These are phyloP conservation scores for Auriscalpium orientale DNA, from an alignment of 768 basidiomycete genomes.

Conservation along the genomic window DNA sequence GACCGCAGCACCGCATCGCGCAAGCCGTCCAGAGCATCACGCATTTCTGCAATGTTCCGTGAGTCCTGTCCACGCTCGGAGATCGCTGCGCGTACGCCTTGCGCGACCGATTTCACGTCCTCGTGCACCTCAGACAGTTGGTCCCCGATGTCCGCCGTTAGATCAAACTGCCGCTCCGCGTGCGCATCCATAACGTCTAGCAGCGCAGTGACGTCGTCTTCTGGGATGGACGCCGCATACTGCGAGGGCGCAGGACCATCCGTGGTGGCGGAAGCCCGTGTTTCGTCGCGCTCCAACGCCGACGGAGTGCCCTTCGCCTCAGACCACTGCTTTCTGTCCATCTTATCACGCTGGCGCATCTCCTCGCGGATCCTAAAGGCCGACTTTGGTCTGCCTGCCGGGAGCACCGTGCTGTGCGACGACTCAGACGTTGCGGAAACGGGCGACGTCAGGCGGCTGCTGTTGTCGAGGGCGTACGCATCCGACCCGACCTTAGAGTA, in stretches of 20 bases:
- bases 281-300: conserved; percentile 1
- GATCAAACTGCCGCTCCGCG: conserved; percentile 13
- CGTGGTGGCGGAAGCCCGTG: neutral
- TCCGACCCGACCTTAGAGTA: neutral
- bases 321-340: neutral
- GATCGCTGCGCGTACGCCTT: conserved; percentile 4
- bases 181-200: conserved; percentile 12
- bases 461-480: neutral
- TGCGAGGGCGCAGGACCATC: conserved; percentile 4
- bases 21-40: conserved; percentile 3
- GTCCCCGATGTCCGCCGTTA: conserved; percentile 4
- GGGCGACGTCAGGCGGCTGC: conserved; percentile 6
- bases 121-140: conserved; percentile 5
- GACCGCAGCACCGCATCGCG: neutral
- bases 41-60: conserved; percentile 12
- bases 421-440: conserved; percentile 6
- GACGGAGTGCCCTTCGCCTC: neutral
- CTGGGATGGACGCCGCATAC: conserved; percentile 1
- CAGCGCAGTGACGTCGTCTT: conserved; percentile 2
- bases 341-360: conserved; percentile 3
- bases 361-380: conserved; percentile 15
- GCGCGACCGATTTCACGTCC: conserved; percentile 5
- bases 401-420: neutral
- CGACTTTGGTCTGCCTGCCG: conserved; percentile 9
- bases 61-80: conserved; percentile 7